Base-by-base conservation (phyloP, 106 monocot genomes). In the Narthecium ossifragum region DNA sequence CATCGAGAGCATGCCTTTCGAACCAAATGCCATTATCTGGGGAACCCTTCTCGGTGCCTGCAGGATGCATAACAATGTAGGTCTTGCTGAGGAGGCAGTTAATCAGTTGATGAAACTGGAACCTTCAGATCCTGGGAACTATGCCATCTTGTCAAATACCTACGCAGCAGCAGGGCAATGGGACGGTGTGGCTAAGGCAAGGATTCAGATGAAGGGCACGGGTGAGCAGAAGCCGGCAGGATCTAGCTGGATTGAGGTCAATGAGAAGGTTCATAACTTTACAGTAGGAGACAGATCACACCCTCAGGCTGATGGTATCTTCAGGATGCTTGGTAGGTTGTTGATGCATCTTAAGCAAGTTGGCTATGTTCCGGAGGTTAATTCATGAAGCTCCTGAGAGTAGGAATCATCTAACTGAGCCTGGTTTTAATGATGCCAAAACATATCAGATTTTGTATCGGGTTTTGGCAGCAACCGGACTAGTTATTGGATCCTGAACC, bases 1-100 rank as follows among this genome's bases (percentile, higher is more conserved):
- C 8, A 67, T 71, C 1, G 68, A 56, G 51, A 67, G 26, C 27
- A 92, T 92, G 88, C 84, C 87, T 67, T 76, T 69, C 0, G 75
- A 84, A 30, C 75, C 81, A 20, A 88, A 88, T 65, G 92, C 73
- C n/a, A 71, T 87, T 28, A 78, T 92, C 3, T 88, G 80, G 87
- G 88, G 92, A 5, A 70, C 75, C n/a, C 71, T 92, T 63, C 67
- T 92, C 5, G 43, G 72, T 62, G 80, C 92, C 14, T 92, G 92
- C 62, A 75, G 73, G 63, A 37, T 62, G 34, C 81, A 92, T 66
- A 76, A 69, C 63, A 74, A 88, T 68, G 88, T 88, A 4, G 57
- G n/a, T 6, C 37, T 88, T 17, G 92, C 92, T 4, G 92, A 88
- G 75, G 60, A 65, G 34, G 81, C 67, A 12, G 75, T 78, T 17